A percentile compares a stretch with the other conserved stretches of the same genome.
These are phyloP conservation scores for Tuber aestivum DNA, from an alignment of 495 filamentous ascomycete species.

Conservation along the genomic window DNA sequence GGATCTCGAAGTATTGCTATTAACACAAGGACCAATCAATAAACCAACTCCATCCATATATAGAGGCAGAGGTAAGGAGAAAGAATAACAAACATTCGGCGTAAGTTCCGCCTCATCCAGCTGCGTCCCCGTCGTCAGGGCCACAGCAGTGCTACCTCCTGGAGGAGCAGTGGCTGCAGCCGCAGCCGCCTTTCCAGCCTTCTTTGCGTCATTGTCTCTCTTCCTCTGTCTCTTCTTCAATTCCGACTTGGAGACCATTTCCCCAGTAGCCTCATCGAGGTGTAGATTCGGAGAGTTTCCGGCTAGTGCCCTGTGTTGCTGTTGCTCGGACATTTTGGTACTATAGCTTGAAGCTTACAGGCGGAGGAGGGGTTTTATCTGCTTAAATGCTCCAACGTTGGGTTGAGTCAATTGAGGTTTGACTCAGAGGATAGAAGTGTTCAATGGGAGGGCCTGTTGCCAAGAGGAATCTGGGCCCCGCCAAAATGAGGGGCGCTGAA, in stretches of 20 bases:
- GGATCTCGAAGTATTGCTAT: constrained; percentile 97
- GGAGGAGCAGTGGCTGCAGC: constrained; percentile 68
- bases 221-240: constrained; percentile 94
- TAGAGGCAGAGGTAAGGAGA: not conserved
- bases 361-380: not conserved
- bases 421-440: constrained; percentile 1
- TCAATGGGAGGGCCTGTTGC: not conserved
- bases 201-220: constrained; percentile 75
- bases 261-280: constrained; percentile 77
- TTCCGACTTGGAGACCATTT: constrained; percentile 78
- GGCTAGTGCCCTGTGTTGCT: constrained; percentile 37
- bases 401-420: not conserved
- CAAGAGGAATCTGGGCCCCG: not conserved
- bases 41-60: not conserved
- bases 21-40: not conserved
- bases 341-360: not conserved
- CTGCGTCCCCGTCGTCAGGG: constrained; percentile 52
- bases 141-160: constrained; percentile 53
- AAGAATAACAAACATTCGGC: constrained; percentile 64
- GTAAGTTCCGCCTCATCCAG: constrained; percentile 71
- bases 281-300: constrained; percentile 67
- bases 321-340: constrained; percentile 51
- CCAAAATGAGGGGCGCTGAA: constrained; percentile 21
- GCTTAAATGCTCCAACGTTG: not conserved
- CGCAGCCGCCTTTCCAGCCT: constrained; percentile 75